Conservation (phyloP, 768 basidiomycete genomes). For the Udeniomyces megalosporus region DNA sequence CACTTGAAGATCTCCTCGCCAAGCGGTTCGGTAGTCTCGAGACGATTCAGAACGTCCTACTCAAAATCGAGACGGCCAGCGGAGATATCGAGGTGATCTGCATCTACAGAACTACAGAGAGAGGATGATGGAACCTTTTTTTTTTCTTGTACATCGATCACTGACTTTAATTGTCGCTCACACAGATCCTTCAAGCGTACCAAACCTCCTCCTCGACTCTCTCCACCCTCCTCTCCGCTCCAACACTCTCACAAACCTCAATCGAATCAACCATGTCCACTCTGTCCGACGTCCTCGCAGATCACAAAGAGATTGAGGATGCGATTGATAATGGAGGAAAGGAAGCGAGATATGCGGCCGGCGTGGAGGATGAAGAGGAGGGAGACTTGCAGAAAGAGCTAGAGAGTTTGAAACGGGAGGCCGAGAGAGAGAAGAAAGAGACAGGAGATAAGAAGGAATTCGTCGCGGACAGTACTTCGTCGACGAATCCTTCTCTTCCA, state of each 20-base stretch:
- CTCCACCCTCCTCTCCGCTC: constrained; percentile 57
- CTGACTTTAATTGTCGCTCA: neutral
- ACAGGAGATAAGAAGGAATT: neutral
- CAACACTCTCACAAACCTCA: constrained; percentile 55
- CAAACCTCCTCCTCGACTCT: constrained; percentile 67
- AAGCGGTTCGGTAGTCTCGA: constrained; percentile 60
- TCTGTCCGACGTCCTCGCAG: constrained; percentile 62
- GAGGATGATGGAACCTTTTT: neutral
- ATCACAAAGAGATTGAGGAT: constrained; percentile 68
- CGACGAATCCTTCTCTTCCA: too few species aligned
- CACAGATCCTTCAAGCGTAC: constrained; percentile 70
- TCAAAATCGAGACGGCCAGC: constrained; percentile 74
- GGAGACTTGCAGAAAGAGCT: constrained; percentile 45
- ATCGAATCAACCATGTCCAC: constrained; percentile 79
- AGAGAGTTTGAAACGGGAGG: constrained; percentile 26
- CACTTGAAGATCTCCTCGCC: constrained; percentile 54
- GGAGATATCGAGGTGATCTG: constrained; percentile 60
- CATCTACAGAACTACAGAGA: neutral
- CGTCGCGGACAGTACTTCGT: too few species aligned
- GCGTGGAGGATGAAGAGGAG: constrained; percentile 34
- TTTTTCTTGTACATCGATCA: neutral
- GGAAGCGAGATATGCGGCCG: constrained; percentile 36
- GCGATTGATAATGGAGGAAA: constrained; percentile 54
- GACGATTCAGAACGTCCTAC: constrained; percentile 56
- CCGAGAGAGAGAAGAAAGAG: constrained; percentile 24